A percentile compares a stretch with the other conserved stretches of the same genome.
These are phyloP conservation scores for Phytophthora pini DNA, from an alignment of 352 stramenopile genomes.

Conservation along the genomic window DNA sequence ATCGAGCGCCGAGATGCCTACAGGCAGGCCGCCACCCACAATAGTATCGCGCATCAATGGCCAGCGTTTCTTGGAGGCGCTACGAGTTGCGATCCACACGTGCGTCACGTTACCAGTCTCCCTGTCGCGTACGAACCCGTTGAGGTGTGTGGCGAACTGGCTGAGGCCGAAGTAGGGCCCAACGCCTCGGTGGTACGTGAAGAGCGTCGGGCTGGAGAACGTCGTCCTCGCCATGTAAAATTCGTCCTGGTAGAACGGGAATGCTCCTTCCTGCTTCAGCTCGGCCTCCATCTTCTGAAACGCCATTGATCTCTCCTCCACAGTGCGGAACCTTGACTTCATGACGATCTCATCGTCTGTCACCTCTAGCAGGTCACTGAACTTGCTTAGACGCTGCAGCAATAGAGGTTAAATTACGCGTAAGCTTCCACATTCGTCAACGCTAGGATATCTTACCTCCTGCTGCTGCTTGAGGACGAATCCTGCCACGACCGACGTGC, in stretches of 20 bases:
- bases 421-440: no score
- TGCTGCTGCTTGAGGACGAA: constrained; percentile 43
- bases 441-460: constrained; percentile 29
- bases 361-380: constrained; percentile 43
- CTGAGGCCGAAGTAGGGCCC: constrained; percentile 66
- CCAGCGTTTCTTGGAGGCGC: constrained; percentile 56
- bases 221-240: constrained; percentile 61
- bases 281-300: constrained; percentile 50
- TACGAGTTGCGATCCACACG: constrained; percentile 72
- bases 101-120: constrained; percentile 38
- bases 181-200: constrained; percentile 73
- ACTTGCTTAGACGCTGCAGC: constrained; percentile 39
- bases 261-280: constrained; percentile 53
- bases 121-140: constrained; percentile 62
- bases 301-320: constrained; percentile 49
- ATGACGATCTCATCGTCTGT: constrained; percentile 39
- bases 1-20: constrained; percentile 50
- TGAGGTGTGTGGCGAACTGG: constrained; percentile 76
- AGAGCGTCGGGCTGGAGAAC: constrained; percentile 55
- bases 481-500: constrained; percentile 41
- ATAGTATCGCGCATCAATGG: constrained; percentile 65
- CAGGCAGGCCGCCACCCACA: constrained; percentile 64
- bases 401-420: neutral
- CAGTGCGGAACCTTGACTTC: constrained; percentile 30
- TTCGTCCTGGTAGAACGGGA: constrained; percentile 69